Evolutionary conservation across 495 filamentous ascomycete species (phyloP).

Genomic region (Clohesyomyces aquaticus): DNA sequence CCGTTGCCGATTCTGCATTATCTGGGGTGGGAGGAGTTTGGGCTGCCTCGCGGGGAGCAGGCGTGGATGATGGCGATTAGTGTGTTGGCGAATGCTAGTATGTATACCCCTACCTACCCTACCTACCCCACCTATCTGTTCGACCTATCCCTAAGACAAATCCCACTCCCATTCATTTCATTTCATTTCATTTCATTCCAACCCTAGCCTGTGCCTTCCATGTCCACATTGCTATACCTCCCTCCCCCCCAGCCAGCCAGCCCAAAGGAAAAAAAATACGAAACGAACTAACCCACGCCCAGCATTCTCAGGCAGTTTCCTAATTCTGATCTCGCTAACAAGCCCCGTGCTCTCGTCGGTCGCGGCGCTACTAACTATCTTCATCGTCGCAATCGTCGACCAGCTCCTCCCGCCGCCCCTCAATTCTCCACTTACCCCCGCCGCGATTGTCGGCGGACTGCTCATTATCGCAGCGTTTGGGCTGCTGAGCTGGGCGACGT

Average conservation of each 20-base stretch:
- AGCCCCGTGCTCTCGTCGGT: constrained; percentile 90
- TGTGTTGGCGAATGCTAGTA: constrained; percentile 80
- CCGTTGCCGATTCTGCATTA: constrained; percentile 83
- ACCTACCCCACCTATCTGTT: constrained; percentile 7
- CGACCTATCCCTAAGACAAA: no score
- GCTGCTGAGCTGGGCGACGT: constrained; percentile 87
- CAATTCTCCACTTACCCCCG: constrained; percentile 71
- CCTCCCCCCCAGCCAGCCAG: neutral
- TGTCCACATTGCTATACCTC: no score
- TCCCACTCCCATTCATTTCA: no score
- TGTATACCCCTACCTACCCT: constrained; percentile 40
- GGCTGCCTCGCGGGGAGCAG: constrained; percentile 72
- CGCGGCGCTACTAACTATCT: constrained; percentile 91
- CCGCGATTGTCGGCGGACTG: constrained; percentile 79
- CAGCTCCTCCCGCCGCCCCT: constrained; percentile 69
- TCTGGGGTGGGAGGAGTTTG: constrained; percentile 77
- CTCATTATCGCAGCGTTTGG: constrained; percentile 86
- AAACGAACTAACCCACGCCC: no score
- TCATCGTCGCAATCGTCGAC: constrained; percentile 90
- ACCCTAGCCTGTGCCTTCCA: no score
- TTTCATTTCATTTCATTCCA: neutral
- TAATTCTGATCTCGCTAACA: constrained; percentile 89
- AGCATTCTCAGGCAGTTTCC: constrained; percentile 89
- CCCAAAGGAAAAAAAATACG: no score
- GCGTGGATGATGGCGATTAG: constrained; percentile 79